Evolutionary conservation across 306 rosid genomes (phyloP).

Genomic region (Malus orientalis): DNA sequence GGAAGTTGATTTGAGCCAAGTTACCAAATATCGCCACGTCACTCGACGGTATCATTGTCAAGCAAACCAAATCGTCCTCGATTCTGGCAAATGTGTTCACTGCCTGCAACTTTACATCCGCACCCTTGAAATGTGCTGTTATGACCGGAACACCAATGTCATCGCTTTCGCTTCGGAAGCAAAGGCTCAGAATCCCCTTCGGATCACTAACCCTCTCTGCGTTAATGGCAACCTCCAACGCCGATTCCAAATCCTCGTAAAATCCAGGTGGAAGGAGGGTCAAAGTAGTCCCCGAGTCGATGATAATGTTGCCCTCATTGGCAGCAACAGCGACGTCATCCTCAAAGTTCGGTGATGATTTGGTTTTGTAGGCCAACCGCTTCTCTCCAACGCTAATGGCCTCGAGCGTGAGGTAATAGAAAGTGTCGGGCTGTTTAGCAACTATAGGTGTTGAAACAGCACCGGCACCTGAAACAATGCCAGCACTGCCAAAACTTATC

Average conservation of each 20-base stretch:
- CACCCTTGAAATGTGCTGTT: conserved; percentile 44
- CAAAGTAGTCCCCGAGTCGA: conserved; percentile 50
- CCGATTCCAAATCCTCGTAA: conserved; percentile 15
- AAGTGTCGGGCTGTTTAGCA: background rate
- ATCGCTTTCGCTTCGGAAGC: conserved; percentile 13
- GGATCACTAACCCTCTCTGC: conserved; percentile 35
- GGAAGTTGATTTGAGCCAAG: conserved; percentile 49
- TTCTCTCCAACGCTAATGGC: conserved; percentile 41
- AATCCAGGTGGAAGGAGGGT: conserved; percentile 23
- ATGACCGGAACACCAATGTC: conserved; percentile 22
- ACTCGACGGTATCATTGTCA: conserved; percentile 1
- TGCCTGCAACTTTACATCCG: conserved; percentile 30
- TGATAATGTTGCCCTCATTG: conserved; percentile 35
- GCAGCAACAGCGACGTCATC: background rate
- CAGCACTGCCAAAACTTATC: conserved; percentile 42
- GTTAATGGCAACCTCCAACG: conserved; percentile 10
- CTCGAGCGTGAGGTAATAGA: conserved; percentile 34
- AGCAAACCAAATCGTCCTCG: conserved; percentile 25
- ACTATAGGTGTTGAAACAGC: conserved; percentile 29
- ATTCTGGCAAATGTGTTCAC: conserved; percentile 28
- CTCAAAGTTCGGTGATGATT: background rate
- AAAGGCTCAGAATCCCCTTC: conserved; percentile 9
- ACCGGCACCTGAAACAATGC: conserved; percentile 8
- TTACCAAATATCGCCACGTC: conserved; percentile 32
- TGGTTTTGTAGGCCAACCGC: conserved; percentile 7